phyloP scores from a whole-genome alignment of 768 basidiomycete genomes.

The Boletus rex-veris region DNA sequence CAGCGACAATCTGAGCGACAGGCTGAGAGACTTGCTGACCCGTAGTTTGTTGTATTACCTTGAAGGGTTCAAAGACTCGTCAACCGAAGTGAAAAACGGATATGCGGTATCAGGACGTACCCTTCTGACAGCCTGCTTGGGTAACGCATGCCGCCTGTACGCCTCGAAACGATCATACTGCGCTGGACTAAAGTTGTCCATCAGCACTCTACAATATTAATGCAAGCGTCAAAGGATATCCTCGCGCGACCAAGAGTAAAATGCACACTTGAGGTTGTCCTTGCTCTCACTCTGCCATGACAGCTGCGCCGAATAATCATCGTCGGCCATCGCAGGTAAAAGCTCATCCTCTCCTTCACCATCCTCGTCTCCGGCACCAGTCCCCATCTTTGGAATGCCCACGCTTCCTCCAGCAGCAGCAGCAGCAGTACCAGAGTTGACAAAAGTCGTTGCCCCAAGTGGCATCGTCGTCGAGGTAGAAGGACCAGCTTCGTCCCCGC shows the following conservation, averaged over 20 bases:
- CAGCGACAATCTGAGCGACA: slow-evolving; percentile 85
- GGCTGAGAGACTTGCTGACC: slow-evolving; percentile 83
- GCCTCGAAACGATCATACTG: slow-evolving; percentile 91
- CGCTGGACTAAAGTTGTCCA: slow-evolving; percentile 80
- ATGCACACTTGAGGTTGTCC: slow-evolving; percentile 72
- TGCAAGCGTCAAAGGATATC: neutral
- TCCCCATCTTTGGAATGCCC: slow-evolving; percentile 12
- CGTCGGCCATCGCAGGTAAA: slow-evolving; percentile 82
- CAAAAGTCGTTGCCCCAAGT: neutral
- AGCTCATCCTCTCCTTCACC: slow-evolving; percentile 77
- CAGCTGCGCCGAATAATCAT: slow-evolving; percentile 80
- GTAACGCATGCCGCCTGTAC: slow-evolving; percentile 77
- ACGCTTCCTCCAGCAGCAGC: neutral
- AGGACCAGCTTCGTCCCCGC: slow-evolving; percentile 21
- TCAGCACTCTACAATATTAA: slow-evolving; percentile 59
- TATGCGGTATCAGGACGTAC: slow-evolving; percentile 34
- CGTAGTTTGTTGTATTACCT: slow-evolving; percentile 82
- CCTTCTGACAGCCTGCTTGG: slow-evolving; percentile 80
- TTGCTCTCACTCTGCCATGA: slow-evolving; percentile 87
- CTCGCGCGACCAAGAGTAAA: neutral
- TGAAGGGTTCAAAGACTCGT: neutral
- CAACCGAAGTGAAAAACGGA: neutral
- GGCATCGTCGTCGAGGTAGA: slow-evolving; percentile 4
- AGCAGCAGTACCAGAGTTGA: neutral
- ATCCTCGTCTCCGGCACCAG: slow-evolving; percentile 39